Percentiles rank a stretch among this genome's conserved stretches.
phyloP scores from a whole-genome alignment of 2,329 filamentous ascomycete species.

The Fusarium falciforme region DNA sequence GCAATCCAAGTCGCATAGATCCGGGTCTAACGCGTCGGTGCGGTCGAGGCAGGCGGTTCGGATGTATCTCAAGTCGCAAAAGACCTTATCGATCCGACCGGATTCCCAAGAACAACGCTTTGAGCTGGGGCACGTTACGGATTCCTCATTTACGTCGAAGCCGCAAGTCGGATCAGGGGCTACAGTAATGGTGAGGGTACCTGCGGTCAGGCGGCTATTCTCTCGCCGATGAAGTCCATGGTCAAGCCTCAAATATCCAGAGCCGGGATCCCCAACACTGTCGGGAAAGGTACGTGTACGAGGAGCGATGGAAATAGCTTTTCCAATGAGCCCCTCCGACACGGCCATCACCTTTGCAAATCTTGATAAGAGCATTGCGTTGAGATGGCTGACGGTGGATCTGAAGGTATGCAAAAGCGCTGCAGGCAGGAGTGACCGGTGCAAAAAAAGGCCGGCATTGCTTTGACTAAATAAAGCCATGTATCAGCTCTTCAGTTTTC shows the following conservation, averaged over 20 bases:
- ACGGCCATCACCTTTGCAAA: neutral
- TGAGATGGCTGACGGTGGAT: too few relatives aligned
- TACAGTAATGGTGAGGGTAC: neutral
- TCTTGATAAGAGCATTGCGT: neutral
- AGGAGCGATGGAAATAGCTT: neutral
- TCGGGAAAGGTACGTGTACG: neutral
- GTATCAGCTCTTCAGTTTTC: too few relatives aligned
- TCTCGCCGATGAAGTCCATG: neutral
- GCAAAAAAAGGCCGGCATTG: too few relatives aligned
- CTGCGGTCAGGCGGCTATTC: neutral
- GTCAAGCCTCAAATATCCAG: neutral
- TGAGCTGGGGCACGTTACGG: neutral
- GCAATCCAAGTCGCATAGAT: neutral
- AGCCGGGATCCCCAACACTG: neutral
- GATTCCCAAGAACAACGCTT: neutral
- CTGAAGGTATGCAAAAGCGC: too few relatives aligned
- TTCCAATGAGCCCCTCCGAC: neutral
- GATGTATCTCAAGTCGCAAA: neutral
- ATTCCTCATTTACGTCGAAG: neutral
- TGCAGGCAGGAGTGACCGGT: too few relatives aligned
- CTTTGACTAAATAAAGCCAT: too few relatives aligned
- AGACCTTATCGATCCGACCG: neutral
- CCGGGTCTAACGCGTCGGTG: neutral
- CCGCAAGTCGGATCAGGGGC: neutral
- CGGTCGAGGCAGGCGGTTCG: neutral